phyloP scores from a whole-genome alignment of 2,329 filamentous ascomycete genomes.

The Xylariaceae sp. region DNA sequence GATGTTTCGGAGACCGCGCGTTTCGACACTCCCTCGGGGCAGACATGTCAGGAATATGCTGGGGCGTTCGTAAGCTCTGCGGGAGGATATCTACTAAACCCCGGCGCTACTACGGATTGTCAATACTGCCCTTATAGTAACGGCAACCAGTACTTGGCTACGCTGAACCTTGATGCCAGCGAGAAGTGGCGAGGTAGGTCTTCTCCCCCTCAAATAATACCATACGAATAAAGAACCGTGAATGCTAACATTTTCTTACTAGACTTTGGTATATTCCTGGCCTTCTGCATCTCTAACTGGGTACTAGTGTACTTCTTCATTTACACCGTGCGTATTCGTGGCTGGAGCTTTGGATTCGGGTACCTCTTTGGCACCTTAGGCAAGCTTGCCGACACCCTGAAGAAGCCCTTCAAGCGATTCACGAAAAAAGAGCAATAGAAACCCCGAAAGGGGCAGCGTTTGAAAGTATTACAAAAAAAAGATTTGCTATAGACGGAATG shows the following conservation, averaged over 20 bases:
- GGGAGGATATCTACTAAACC: slow-evolving; percentile 69
- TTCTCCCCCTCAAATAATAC: background rate
- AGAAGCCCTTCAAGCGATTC: slow-evolving; percentile 38
- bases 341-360: slow-evolving; percentile 74
- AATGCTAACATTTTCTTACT: slow-evolving; percentile 11
- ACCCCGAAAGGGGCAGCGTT: background rate
- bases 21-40: slow-evolving; percentile 66
- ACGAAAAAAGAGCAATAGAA: slow-evolving; percentile 9
- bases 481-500: too few species aligned
- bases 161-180: slow-evolving; percentile 53
- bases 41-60: slow-evolving; percentile 71
- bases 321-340: slow-evolving; percentile 71
- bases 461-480: too few species aligned
- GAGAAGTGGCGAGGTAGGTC: slow-evolving; percentile 70
- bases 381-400: slow-evolving; percentile 39
- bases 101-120: slow-evolving; percentile 62
- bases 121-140: slow-evolving; percentile 70
- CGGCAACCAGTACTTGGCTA: slow-evolving; percentile 67
- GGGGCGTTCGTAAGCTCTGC: slow-evolving; percentile 58
- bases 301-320: slow-evolving; percentile 77
- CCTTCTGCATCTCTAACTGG: slow-evolving; percentile 75
- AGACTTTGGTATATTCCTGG: slow-evolving; percentile 73
- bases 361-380: slow-evolving; percentile 52
- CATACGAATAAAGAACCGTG: too few species aligned
- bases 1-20: slow-evolving; percentile 44